These are phyloP conservation scores for Aureobasidium vineae DNA, from an alignment of 2,329 filamentous ascomycete species.

Conservation along the genomic window DNA sequence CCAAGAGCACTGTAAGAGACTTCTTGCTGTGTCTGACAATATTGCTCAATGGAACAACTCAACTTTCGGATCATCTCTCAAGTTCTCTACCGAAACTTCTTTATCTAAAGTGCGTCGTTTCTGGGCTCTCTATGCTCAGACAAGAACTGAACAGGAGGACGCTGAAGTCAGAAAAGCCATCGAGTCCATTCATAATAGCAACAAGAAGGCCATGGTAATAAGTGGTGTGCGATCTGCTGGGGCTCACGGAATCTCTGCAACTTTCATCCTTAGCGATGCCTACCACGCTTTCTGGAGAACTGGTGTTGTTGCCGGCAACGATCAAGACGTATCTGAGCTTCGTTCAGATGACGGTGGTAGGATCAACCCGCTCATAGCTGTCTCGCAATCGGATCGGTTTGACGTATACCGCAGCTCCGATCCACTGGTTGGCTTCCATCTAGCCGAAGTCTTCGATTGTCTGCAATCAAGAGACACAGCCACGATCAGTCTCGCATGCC, in stretches of 20 bases:
- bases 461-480: neutral
- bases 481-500: neutral
- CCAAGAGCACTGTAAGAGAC: conserved; percentile 45
- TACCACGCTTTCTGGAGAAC: conserved; percentile 36
- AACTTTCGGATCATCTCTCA: conserved; percentile 47
- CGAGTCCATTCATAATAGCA: conserved; percentile 4
- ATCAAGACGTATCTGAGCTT: conserved; percentile 15
- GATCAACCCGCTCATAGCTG: conserved; percentile 42
- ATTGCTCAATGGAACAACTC: conserved; percentile 33
- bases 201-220: neutral
- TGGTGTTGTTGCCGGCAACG: conserved; percentile 32
- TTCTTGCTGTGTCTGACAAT: conserved; percentile 43
- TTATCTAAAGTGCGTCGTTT: conserved; percentile 44
- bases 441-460: conserved; percentile 40
- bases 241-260: conserved; percentile 32
- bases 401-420: conserved; percentile 52
- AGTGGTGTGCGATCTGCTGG: conserved; percentile 31
- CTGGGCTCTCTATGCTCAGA: conserved; percentile 43
- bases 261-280: conserved; percentile 27
- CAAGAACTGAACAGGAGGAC: neutral
- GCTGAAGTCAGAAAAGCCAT: neutral
- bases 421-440: conserved; percentile 57
- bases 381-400: conserved; percentile 38
- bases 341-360: conserved; percentile 27
- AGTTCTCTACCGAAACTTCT: conserved; percentile 52